Percentiles rank a stretch among this genome's conserved stretches.
Evolutionary conservation across 495 filamentous ascomycete species (phyloP).

Genomic region (Viridothelium virens): DNA sequence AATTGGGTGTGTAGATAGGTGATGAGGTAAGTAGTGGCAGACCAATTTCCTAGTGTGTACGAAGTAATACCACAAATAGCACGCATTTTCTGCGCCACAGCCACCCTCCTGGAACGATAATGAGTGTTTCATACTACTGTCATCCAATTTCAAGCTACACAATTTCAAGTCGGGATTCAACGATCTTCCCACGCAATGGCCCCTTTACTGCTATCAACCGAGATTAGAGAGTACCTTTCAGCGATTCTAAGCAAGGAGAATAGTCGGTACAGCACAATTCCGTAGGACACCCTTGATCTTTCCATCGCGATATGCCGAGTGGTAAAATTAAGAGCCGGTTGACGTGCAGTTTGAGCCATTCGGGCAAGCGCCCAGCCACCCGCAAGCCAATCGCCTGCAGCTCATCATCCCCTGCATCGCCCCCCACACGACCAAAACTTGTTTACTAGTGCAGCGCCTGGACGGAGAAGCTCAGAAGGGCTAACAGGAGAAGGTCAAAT

Average conservation of each 20-base stretch:
- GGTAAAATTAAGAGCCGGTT: not conserved
- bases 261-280: too few species aligned
- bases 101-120: not conserved
- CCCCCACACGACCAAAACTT: not conserved
- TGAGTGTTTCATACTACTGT: not conserved
- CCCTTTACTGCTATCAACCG: not conserved
- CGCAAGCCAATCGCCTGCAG: not conserved
- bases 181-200: too few species aligned
- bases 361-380: not conserved
- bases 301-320: not conserved
- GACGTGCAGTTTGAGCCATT: not conserved
- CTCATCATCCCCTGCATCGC: conserved; percentile 3
- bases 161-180: too few species aligned
- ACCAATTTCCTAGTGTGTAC: not conserved
- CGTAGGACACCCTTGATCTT: not conserved
- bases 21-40: not conserved
- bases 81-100: not conserved
- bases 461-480: too few species aligned
- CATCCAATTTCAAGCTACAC: too few species aligned
- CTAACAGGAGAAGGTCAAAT: too few species aligned
- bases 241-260: not conserved
- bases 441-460: not conserved
- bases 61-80: not conserved
- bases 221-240: not conserved
- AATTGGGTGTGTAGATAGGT: too few species aligned